Evolutionary conservation across 768 basidiomycete species (phyloP).

Genomic region (Mrakia blollopis): DNA sequence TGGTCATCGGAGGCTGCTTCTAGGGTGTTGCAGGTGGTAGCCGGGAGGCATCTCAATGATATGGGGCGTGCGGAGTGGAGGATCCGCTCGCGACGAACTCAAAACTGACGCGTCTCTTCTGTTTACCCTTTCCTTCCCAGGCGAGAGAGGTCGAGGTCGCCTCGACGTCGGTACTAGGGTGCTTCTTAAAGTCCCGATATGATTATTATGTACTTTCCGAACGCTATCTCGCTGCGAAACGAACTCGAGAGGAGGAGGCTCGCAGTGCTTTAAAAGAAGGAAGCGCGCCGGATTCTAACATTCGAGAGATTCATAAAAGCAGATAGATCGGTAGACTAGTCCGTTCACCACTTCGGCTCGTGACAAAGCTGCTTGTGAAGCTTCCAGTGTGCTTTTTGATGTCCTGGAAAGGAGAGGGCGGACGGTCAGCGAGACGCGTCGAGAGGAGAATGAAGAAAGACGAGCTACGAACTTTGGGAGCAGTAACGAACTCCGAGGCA

Average conservation of each 20-base stretch:
- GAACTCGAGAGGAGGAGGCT: too few species aligned
- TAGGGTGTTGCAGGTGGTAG: background rate
- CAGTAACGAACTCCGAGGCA: background rate
- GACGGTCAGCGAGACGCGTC: background rate
- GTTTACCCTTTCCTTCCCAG: background rate
- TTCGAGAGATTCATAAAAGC: too few species aligned
- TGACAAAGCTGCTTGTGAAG: too few species aligned
- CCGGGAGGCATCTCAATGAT: too few species aligned
- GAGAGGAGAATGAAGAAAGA: background rate
- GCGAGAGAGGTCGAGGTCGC: conserved; percentile 18
- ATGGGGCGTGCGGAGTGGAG: background rate
- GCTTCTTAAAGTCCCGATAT: too few species aligned
- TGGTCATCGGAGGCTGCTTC: background rate
- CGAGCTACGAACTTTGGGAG: background rate
- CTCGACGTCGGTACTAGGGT: conserved; percentile 19
- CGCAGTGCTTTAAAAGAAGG: too few species aligned
- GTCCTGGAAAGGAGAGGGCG: background rate
- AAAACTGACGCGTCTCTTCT: background rate
- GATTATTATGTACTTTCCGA: too few species aligned
- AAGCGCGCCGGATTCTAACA: too few species aligned
- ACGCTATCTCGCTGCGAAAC: too few species aligned
- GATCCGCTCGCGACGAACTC: too few species aligned
- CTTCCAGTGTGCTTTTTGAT: background rate
- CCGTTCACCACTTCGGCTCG: too few species aligned
- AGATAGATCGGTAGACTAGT: too few species aligned